phyloP scores from a whole-genome alignment of 495 filamentous ascomycete species.

The Penicillium turbatum region DNA sequence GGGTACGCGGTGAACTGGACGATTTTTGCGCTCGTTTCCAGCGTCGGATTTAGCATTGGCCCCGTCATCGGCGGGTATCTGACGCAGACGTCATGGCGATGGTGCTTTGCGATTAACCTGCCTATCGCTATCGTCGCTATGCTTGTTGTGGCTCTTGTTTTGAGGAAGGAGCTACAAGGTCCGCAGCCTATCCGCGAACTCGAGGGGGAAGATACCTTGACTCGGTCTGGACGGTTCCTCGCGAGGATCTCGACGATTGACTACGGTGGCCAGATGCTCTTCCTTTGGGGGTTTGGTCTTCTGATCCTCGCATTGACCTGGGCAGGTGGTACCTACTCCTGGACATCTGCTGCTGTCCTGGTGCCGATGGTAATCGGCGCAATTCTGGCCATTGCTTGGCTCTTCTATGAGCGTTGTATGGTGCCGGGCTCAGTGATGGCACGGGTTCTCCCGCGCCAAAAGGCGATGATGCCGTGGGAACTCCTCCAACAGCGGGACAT shows the following conservation, averaged over 20 bases:
- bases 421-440: conserved; percentile 41
- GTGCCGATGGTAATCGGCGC: conserved; percentile 48
- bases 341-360: conserved; percentile 48
- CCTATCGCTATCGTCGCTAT: conserved; percentile 31
- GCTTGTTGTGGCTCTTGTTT: conserved; percentile 24
- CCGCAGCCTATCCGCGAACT: conserved; percentile 21
- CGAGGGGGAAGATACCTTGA: background rate
- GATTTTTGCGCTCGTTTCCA: conserved; percentile 48
- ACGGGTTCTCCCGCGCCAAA: conserved; percentile 41
- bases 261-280: conserved; percentile 50
- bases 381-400: conserved; percentile 43
- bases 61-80: conserved; percentile 49
- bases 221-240: conserved; percentile 13
- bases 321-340: conserved; percentile 54
- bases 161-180: conserved; percentile 31
- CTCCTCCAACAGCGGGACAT: conserved; percentile 49
- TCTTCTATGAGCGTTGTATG: conserved; percentile 54
- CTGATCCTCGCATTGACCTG: conserved; percentile 56
- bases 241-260: conserved; percentile 50
- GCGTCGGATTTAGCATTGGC: conserved; percentile 50
- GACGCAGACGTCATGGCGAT: conserved; percentile 47
- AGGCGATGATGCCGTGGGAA: conserved; percentile 54
- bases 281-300: conserved; percentile 56
- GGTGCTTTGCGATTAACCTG: conserved; percentile 51
- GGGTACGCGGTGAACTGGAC: conserved; percentile 58